Percentiles rank a stretch among this genome's conserved stretches.
phyloP scores from a whole-genome alignment of 1,284 basidiomycete species.

The Leccinum insolens region DNA sequence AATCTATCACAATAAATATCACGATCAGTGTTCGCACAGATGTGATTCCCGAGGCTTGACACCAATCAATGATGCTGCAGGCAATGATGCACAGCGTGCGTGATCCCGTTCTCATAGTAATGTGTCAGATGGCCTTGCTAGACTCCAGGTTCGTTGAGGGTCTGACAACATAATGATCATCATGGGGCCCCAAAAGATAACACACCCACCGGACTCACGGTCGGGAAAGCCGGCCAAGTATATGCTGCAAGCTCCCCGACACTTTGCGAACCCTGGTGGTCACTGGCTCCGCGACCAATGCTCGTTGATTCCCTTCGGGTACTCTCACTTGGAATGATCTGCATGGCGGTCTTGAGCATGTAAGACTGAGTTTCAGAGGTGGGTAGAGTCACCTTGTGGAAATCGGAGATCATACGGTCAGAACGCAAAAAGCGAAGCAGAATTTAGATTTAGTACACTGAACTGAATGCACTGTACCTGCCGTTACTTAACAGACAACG shows the following conservation, averaged over 20 bases:
- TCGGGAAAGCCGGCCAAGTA: background rate
- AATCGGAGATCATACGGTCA: background rate
- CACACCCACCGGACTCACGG: background rate
- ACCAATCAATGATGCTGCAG: background rate
- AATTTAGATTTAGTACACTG: background rate
- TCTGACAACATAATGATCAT: background rate
- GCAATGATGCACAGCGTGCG: background rate
- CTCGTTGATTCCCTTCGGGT: background rate
- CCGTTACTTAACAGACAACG: background rate
- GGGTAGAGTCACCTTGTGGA: background rate
- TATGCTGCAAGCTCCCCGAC: background rate
- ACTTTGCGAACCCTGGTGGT: background rate
- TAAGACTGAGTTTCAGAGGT: background rate
- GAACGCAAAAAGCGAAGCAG: background rate
- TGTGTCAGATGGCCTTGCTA: background rate
- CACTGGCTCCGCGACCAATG: background rate
- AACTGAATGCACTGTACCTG: background rate
- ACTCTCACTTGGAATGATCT: background rate
- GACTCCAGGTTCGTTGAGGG: background rate
- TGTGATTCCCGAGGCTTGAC: background rate
- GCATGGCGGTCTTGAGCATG: background rate
- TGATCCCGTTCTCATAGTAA: background rate
- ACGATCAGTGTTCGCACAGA: background rate
- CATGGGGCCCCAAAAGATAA: background rate
- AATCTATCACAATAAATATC: background rate